phyloP scores from a whole-genome alignment of 2,329 filamentous ascomycete genomes.

The Fusarium torreyae region DNA sequence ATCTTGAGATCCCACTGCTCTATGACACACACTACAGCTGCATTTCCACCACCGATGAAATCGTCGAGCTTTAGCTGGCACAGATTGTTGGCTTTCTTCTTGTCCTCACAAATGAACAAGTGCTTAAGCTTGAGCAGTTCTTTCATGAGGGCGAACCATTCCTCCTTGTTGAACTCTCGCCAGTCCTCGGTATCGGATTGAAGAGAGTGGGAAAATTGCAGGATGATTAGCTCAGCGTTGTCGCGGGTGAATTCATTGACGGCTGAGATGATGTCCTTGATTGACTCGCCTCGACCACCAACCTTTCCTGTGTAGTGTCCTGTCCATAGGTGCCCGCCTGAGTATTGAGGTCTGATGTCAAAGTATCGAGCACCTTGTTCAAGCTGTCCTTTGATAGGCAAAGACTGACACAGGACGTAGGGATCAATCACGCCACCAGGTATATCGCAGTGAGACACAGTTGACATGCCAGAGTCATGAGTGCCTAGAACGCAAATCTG shows the following conservation, averaged over 20 bases:
- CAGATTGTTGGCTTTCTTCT: conserved; percentile 17
- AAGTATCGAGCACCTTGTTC: neutral
- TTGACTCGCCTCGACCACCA: conserved; percentile 12
- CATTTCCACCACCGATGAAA: conserved; percentile 7
- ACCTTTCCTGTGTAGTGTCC: conserved; percentile 19
- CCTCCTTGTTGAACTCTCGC: conserved; percentile 26
- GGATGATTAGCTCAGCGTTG: neutral
- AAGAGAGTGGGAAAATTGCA: conserved; percentile 20
- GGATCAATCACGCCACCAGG: neutral
- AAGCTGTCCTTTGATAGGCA: conserved; percentile 6
- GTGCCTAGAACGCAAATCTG: conserved; percentile 17
- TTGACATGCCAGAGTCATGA: conserved; percentile 24
- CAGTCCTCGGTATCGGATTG: conserved; percentile 14
- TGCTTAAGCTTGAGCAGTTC: conserved; percentile 18
- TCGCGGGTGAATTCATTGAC: conserved; percentile 20
- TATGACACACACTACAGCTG: conserved; percentile 4
- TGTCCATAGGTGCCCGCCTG: conserved; percentile 5
- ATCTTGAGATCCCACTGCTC: conserved; percentile 16
- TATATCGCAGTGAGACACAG: neutral
- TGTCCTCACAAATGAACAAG: neutral
- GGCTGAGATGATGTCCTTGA: neutral
- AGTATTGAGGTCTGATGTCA: conserved; percentile 16
- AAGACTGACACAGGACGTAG: conserved; percentile 16
- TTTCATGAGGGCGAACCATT: conserved; percentile 22
- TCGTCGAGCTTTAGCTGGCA: neutral